phyloP scores from a whole-genome alignment of 805 yeast species.

The Wickerhamiella australiensis region DNA sequence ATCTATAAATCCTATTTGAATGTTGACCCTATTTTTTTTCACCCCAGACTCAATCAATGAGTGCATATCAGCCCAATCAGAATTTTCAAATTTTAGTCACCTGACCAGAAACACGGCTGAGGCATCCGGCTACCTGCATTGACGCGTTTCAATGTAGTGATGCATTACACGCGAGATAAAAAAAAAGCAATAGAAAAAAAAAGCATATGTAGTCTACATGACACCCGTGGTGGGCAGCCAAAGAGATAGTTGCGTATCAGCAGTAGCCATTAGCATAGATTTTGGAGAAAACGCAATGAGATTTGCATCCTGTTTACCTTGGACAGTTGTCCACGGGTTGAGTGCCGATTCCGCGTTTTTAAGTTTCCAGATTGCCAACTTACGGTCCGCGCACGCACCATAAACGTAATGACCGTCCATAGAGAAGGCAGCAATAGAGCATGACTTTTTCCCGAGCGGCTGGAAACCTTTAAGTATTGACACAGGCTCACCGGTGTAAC shows the following conservation, averaged over 20 bases:
- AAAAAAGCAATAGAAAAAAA: no score
- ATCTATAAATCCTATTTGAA: neutral
- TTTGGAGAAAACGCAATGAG: constrained; percentile 43
- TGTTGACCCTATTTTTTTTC: neutral
- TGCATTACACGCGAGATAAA: no score
- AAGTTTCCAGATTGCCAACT: constrained; percentile 42
- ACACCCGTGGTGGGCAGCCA: constrained; percentile 28
- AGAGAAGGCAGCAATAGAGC: constrained; percentile 45
- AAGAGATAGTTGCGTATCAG: constrained; percentile 40
- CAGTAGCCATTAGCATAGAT: constrained; percentile 48
- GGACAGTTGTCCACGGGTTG: constrained; percentile 20
- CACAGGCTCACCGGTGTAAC: constrained; percentile 47
- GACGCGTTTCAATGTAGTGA: no score
- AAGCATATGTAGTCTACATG: no score
- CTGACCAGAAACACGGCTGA: no score
- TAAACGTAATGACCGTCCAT: constrained; percentile 56
- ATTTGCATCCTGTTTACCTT: constrained; percentile 18
- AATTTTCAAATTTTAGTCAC: no score
- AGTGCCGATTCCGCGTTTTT: constrained; percentile 16
- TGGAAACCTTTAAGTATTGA: constrained; percentile 38
- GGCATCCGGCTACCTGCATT: no score
- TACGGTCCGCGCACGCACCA: constrained; percentile 48
- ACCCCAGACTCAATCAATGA: no score
- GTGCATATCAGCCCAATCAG: no score
- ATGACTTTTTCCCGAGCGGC: constrained; percentile 31